Conservation (phyloP, 2,329 filamentous ascomycete genomes). For the Fusarium abutilonis region DNA sequence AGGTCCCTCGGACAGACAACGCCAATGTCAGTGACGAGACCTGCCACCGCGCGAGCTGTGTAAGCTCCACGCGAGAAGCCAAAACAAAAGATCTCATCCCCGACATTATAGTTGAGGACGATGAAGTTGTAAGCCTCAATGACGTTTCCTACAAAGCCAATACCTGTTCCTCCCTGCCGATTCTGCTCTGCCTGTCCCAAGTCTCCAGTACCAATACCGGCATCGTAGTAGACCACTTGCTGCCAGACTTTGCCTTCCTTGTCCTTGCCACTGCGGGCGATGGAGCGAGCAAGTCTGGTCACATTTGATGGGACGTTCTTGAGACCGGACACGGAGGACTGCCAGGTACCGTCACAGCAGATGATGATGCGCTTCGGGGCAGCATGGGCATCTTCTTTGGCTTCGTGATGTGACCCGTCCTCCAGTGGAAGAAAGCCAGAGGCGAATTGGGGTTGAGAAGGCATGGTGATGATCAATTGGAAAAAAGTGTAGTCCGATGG, state of each 20-base stretch:
- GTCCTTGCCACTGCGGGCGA: constrained; percentile 40
- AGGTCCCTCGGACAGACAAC: constrained; percentile 42
- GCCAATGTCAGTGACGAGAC: constrained; percentile 44
- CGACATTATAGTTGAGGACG: constrained; percentile 48
- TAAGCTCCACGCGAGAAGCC: constrained; percentile 53
- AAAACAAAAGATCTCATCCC: constrained; percentile 49
- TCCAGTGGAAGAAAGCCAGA: constrained; percentile 30
- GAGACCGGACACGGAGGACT: constrained; percentile 41
- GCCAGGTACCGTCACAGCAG: constrained; percentile 54
- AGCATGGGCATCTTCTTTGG: constrained; percentile 14
- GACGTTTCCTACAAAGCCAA: constrained; percentile 47
- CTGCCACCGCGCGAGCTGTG: constrained; percentile 50
- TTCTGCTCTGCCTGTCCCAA: constrained; percentile 27
- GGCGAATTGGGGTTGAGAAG: constrained; percentile 17
- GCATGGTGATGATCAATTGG: constrained; percentile 17
- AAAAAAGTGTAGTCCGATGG: neutral
- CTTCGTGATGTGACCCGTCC: constrained; percentile 30
- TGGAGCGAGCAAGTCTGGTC: constrained; percentile 47
- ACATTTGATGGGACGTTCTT: constrained; percentile 49
- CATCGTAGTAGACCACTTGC: constrained; percentile 53
- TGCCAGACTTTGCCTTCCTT: constrained; percentile 46
- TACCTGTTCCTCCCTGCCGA: constrained; percentile 40
- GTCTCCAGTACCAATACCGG: constrained; percentile 47
- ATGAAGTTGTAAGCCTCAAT: constrained; percentile 52
- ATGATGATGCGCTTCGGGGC: constrained; percentile 46